These are phyloP conservation scores for Picochlorum sp. DNA, from an alignment of 139 green algal species.

Conservation along the genomic window DNA sequence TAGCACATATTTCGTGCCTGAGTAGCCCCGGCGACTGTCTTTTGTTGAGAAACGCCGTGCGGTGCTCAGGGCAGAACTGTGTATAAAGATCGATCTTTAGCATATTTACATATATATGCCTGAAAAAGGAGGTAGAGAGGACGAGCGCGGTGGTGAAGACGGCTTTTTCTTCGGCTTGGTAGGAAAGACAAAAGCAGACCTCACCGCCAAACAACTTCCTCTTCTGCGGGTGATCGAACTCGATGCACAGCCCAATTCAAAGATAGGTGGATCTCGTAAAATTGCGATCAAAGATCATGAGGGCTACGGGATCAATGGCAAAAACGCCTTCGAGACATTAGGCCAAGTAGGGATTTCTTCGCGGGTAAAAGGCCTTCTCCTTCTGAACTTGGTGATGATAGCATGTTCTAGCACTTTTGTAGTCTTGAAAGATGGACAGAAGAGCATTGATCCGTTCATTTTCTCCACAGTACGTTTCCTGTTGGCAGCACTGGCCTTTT, in stretches of 20 bases:
- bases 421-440: conserved; percentile 29
- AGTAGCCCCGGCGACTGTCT: no score
- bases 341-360: conserved; percentile 4
- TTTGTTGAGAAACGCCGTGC: no score
- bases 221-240: conserved; percentile 1
- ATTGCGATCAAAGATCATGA: background rate
- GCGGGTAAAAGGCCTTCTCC: conserved; percentile 20
- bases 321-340: background rate
- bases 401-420: conserved; percentile 32
- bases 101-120: no score
- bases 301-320: background rate
- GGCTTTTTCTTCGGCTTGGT: background rate
- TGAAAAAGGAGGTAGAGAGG: no score
- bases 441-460: conserved; percentile 21
- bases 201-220: background rate
- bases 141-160: no score
- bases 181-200: background rate
- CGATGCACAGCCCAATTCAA: background rate
- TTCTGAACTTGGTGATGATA: conserved; percentile 35
- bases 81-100: no score
- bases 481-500: conserved; percentile 33
- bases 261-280: background rate
- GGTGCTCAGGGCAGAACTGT: no score
- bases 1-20: no score
- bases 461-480: conserved; percentile 30